Base-by-base conservation (phyloP, 2,329 filamentous ascomycete species). In the Huntiella savannae region DNA sequence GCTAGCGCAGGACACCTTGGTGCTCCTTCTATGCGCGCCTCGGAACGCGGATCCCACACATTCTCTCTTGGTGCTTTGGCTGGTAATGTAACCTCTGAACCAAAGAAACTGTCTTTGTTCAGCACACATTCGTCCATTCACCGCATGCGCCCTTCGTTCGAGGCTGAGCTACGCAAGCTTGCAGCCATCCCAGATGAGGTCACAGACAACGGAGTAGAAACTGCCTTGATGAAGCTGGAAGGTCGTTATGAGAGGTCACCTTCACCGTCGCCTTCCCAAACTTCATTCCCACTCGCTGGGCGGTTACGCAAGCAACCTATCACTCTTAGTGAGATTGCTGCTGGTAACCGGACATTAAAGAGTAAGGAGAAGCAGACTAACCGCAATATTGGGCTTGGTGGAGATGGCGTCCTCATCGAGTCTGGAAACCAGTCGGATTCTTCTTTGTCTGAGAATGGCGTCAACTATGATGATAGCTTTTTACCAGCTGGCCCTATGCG, bases 141-240 rank as follows among this genome's bases (percentile, higher is more conserved):
- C 0, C 62, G 67, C 2, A 75, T 77, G 71, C 69, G 74, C 3
- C 71, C 75, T 1, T 95, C 87, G 0, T 95, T 96, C 54, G 85
- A 96, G 59, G 79, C 73, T 2, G 86, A 93, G 55, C 84, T 92
- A 1, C 78, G 87, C 49, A 83, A 83, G 54, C 73, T 98, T 46
- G 84, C 87, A 2, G 78, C 82, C 47, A 83, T 96, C 19, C 85
- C 88, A 0, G 87, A 95, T 56, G 84, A 92, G 34, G 58, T 65
- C 12, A 28, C 22, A 7, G 83, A 92, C 56, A 85, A 85, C 5
- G 88, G 88, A 10, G 78, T 96, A 19, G 91, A 96, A 57, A 86
- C 87, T n/a, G 84, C 91, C 0, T 61, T 98, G 43, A 63, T 87
- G 54, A 98, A 96, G 56, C 69, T 98, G 0, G 91, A 98, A 63